Conservation (phyloP, 1,284 basidiomycete genomes). For the Heliocybe sulcata region DNA sequence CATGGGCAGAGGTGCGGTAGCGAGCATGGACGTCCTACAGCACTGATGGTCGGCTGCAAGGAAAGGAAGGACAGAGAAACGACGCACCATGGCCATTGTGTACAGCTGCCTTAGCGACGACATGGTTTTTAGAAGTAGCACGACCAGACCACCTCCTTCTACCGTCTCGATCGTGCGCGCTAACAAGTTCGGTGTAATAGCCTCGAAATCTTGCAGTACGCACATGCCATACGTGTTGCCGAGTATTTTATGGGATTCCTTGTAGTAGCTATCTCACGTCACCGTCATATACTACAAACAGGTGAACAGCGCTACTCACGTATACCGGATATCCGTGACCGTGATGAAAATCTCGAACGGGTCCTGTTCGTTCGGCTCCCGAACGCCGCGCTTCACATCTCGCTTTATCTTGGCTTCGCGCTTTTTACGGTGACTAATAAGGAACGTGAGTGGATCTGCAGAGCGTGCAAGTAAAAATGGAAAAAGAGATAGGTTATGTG, state of each 20-base stretch:
- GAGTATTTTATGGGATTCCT: conserved; percentile 92
- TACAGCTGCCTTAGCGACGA: conserved; percentile 90
- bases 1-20: conserved; percentile 88
- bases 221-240: conserved; percentile 99
- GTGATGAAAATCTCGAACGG: conserved; percentile 98
- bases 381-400: conserved; percentile 88
- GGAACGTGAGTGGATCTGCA: conserved; percentile 17
- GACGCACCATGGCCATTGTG: conserved; percentile 90
- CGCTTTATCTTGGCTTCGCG: conserved; percentile 92
- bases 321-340: conserved; percentile 98
- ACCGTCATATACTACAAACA: not conserved
- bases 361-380: conserved; percentile 92
- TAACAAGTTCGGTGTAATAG: conserved; percentile 94
- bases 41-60: not conserved
- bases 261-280: conserved; percentile 58
- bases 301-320: conserved; percentile 39
- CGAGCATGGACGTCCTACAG: conserved; percentile 89
- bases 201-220: conserved; percentile 97
- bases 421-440: conserved; percentile 87
- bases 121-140: conserved; percentile 94
- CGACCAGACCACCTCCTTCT: conserved; percentile 92
- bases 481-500: no score
- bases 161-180: conserved; percentile 98
- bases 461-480: no score
- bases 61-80: not conserved